A percentile compares a stretch with the other conserved stretches of the same genome.
phyloP scores from a whole-genome alignment of 495 filamentous ascomycete species.

The Penicillium subrubescens region DNA sequence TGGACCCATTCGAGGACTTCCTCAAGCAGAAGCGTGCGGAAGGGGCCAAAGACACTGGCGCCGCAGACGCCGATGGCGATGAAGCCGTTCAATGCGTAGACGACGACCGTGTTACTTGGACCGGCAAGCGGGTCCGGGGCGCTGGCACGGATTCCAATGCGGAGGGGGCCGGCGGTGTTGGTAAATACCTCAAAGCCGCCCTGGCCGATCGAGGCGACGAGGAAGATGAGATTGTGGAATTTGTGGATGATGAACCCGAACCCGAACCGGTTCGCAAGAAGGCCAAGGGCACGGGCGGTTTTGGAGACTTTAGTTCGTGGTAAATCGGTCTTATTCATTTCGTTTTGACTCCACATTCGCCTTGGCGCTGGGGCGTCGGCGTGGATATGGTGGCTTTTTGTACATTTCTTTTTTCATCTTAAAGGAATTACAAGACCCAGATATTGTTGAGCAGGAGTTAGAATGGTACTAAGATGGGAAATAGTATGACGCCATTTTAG shows the following conservation, averaged over 20 bases:
- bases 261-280: slow-evolving; percentile 80
- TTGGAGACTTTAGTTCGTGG: slow-evolving; percentile 79
- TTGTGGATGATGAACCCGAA: slow-evolving; percentile 58
- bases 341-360: neutral
- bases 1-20: slow-evolving; percentile 97
- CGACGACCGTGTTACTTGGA: slow-evolving; percentile 89
- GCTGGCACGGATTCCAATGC: slow-evolving; percentile 52
- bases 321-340: slow-evolving; percentile 13
- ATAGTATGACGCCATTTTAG: neutral
- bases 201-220: slow-evolving; percentile 42
- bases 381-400: neutral
- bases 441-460: neutral
- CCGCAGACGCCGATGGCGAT: slow-evolving; percentile 36
- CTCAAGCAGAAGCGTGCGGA: slow-evolving; percentile 54
- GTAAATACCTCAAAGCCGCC: slow-evolving; percentile 76
- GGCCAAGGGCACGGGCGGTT: slow-evolving; percentile 70
- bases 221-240: slow-evolving; percentile 61
- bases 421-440: neutral
- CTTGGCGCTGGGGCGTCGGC: neutral
- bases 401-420: neutral
- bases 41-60: slow-evolving; percentile 44
- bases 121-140: slow-evolving; percentile 75
- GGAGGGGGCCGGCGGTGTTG: slow-evolving; percentile 56
- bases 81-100: slow-evolving; percentile 64
- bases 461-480: neutral